Evolutionary conservation across 2,329 filamentous ascomycete species (phyloP), one percentile per base, ranked within the genome.

Genomic region (Dactylellina cionopaga): DNA sequence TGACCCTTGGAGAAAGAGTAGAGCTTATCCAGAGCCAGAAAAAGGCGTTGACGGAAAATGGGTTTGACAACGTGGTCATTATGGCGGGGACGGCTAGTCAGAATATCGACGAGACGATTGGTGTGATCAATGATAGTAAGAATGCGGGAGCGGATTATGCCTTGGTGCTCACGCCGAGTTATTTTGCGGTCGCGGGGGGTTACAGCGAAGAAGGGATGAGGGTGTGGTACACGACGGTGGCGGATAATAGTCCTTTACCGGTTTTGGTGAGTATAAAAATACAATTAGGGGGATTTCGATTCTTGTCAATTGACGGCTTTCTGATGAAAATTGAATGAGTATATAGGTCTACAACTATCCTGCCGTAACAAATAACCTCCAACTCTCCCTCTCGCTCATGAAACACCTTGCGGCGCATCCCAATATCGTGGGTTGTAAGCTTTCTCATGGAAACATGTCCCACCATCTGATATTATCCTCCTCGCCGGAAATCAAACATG

Each of bases 351-450:
- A 88, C 79, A 85, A 89, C 79, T 89, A 89, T 79, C 88, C 88
- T 0, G 87, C 86, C 55, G 88, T 90, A 19, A 88, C 87, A 7
- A 90, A 90, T 81, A 86, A 87, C 76, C 81, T 90, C 76, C 83
- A 84, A 75, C 83, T 90, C 68, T 80, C 83, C 0, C 85, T 87
- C 1, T 82, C 84, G 6, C 87, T 87, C 0, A 88, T 86, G 77
- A 85, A 79, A 15, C 79, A 77, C 0, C 85, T 90, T 24, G 83
- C 88, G 5, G 80, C 83, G 60, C 88, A 90, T 78, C 83, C 85
- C 27, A 90, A 90, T 77, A 89, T 90, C 66, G 87, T 89, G 2
- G 88, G 88, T 54, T 88, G 86, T 80, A 90, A 90, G 80, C 85
- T 90, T 75, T 89, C 87, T 0, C 88, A 90, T 78, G 87, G 87